These are phyloP conservation scores for Colletotrichum coccodes DNA, from an alignment of 2,329 filamentous ascomycete genomes.

Conservation along the genomic window DNA sequence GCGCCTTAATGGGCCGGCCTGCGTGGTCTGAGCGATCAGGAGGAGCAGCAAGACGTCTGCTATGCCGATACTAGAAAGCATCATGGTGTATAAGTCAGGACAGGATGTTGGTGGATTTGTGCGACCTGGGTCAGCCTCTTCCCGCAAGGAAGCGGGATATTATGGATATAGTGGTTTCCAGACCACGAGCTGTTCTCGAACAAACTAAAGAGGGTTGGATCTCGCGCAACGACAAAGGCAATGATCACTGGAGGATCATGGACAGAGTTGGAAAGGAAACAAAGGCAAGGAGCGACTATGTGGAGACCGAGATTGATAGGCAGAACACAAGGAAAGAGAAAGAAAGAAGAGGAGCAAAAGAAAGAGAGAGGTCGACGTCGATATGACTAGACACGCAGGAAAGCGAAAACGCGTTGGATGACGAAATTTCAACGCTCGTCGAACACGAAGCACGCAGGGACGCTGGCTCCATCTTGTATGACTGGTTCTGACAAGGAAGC, in stretches of 20 bases:
- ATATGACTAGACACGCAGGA: slow-evolving; percentile 23
- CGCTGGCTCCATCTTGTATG: slow-evolving; percentile 30
- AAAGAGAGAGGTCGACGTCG: slow-evolving; percentile 22
- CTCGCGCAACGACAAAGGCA: slow-evolving; percentile 1
- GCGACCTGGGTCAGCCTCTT: neutral
- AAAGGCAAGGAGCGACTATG: neutral
- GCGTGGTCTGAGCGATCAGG: slow-evolving; percentile 30
- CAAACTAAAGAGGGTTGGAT: neutral
- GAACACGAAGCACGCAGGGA: slow-evolving; percentile 14
- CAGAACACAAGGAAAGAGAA: slow-evolving; percentile 18
- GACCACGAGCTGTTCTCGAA: neutral
- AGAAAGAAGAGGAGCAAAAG: slow-evolving; percentile 6
- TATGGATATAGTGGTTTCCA: slow-evolving; percentile 1
- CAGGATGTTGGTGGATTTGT: neutral
- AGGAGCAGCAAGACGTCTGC: slow-evolving; percentile 27
- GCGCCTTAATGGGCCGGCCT: slow-evolving; percentile 34
- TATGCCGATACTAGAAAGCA: slow-evolving; percentile 15
- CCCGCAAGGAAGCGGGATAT: slow-evolving; percentile 2
- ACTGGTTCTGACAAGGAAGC: neutral
- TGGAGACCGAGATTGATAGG: slow-evolving; percentile 11
- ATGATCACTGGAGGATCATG: slow-evolving; percentile 6
- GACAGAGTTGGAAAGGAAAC: slow-evolving; percentile 5
- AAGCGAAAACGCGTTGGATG: neutral
- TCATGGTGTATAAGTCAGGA: neutral
- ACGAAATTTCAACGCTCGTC: slow-evolving; percentile 26